A percentile compares a stretch with the other conserved stretches of the same genome.
Conservation (phyloP, 164 flowering plant species). For the Protea cynaroides region DNA sequence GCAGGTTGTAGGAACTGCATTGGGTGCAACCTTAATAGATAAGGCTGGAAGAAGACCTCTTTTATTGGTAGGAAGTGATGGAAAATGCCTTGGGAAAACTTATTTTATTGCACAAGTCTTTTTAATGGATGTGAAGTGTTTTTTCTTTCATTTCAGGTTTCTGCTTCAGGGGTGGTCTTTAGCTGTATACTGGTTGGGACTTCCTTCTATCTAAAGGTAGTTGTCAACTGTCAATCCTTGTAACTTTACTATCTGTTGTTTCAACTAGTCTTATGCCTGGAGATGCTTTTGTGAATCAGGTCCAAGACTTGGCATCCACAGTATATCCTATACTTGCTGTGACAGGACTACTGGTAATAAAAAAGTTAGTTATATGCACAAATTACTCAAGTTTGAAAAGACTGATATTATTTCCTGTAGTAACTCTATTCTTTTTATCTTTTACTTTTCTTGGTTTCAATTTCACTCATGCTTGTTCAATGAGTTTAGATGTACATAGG, state of each 20-base stretch:
- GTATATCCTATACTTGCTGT: conserved; percentile 50
- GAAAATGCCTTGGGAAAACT: no score
- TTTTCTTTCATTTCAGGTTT: conserved; percentile 36
- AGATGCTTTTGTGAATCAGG: conserved; percentile 35
- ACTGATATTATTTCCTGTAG: neutral
- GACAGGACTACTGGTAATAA: conserved; percentile 65
- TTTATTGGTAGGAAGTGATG: conserved; percentile 41
- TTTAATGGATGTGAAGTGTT: no score
- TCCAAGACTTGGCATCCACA: conserved; percentile 27
- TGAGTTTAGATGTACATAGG: conserved; percentile 52
- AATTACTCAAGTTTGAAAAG: no score
- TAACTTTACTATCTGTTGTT: neutral
- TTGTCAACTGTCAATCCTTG: neutral
- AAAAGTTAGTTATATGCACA: neutral
- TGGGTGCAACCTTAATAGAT: conserved; percentile 59
- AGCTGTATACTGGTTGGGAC: conserved; percentile 52
- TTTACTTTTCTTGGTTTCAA: neutral
- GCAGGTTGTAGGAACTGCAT: conserved; percentile 63
- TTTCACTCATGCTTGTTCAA: neutral
- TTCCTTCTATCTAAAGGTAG: conserved; percentile 75
- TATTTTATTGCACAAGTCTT: no score
- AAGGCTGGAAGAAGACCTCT: conserved; percentile 85
- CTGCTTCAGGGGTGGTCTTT: conserved; percentile 55
- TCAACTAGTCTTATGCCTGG: neutral
- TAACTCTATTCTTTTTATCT: neutral